Percentiles rank a stretch among this genome's conserved stretches.
Conservation (phyloP, 2,329 filamentous ascomycete genomes). For the Gaeumannomyces tritici region DNA sequence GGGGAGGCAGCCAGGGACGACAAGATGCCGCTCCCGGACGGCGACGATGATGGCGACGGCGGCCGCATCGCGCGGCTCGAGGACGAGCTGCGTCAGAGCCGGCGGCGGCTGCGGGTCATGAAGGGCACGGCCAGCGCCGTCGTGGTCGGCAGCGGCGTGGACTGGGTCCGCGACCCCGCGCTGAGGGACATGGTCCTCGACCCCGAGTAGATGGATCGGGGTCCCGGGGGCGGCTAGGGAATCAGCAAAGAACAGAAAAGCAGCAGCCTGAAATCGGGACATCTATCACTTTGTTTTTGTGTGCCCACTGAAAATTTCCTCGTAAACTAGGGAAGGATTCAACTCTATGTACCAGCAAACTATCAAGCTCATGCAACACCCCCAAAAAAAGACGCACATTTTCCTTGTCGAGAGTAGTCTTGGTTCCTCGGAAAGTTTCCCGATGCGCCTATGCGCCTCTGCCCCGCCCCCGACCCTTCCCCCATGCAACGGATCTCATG, state of each 20-base stretch:
- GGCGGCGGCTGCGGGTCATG: conserved; percentile 61
- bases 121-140: conserved; percentile 73
- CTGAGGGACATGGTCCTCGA: conserved; percentile 66
- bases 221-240: neutral
- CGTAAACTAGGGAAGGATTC: too few relatives aligned
- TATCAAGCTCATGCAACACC: too few relatives aligned
- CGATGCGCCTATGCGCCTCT: neutral
- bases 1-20: conserved; percentile 43
- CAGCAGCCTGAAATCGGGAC: neutral
- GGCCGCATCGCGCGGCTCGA: conserved; percentile 51
- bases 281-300: neutral
- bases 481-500: neutral
- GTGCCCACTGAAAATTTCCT: too few relatives aligned
- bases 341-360: too few relatives aligned
- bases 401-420: neutral
- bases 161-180: conserved; percentile 65
- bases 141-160: conserved; percentile 70
- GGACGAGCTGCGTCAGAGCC: conserved; percentile 48
- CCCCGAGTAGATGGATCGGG: conserved; percentile 26
- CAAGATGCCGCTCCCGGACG: conserved; percentile 39
- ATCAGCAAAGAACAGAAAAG: too few relatives aligned
- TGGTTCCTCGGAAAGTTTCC: neutral
- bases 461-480: too few relatives aligned
- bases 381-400: neutral
- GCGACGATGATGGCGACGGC: conserved; percentile 27